Base-by-base conservation (phyloP, 257 asterid genomes). In the Nicotiana benthamiana region DNA sequence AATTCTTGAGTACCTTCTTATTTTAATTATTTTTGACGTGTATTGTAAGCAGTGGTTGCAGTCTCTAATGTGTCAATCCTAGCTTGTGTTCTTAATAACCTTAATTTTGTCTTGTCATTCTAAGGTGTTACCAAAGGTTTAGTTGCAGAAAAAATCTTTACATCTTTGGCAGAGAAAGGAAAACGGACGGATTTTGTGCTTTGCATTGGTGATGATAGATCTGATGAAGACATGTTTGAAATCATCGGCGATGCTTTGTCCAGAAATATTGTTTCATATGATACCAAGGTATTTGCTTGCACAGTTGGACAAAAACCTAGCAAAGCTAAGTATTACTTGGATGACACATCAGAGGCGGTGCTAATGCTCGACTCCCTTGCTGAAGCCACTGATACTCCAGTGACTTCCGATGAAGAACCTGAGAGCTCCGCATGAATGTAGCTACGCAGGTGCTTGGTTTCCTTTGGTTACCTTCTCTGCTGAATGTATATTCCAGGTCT, bases 261-360 rank as follows among this genome's bases (percentile, higher is more conserved):
- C 24, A 89, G 89, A 74, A 82, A 79, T 46, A 66, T 90, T 78
- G 87, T 93, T 74, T 85, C 97, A 59, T 82, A 82, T 87, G 88
- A 89, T 30, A 82, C 95, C 46, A 89, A 88, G 82, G 97, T 93
- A 24, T 93, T 90, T 88, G 95, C 91, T 18, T 93, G 97, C 89
- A 93, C 97, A 15, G 97, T 92, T 17, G 97, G 97, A 26, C 97
- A 92, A 84, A 93, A 93, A 86, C 97, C 97, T 8, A 93, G 97
- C 80, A 92, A 93, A 89, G 97, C 97, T 12, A 93, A 92, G 87
- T 92, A 93, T 82, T 93, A 92, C 86, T 85, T 93, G 88, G 97
- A 93, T 40, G 97, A 93, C 83, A 82, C 97, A 13, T 85, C 95
- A 10, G 95, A 93, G 85, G 97, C 92, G 61, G 87, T 90, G 56